Evolutionary conservation across 768 basidiomycete genomes (phyloP), one percentile per base, ranked within the genome.

Genomic region (Hortiboletus flavorubellus): DNA sequence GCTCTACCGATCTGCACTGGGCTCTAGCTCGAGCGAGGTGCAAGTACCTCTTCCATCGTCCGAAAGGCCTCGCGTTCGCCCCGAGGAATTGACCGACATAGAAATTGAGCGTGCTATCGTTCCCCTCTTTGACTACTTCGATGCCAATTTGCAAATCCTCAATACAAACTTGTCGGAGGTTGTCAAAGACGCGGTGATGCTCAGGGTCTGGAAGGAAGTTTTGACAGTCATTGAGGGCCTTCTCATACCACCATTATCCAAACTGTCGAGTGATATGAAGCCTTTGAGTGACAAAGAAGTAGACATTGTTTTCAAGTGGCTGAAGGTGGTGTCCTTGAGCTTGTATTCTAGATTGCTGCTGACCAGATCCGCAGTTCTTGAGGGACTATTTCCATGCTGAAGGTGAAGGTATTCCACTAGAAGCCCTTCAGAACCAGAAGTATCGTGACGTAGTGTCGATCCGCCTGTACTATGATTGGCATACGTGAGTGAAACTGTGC

Each of bases 271-370:
- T 42, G 90, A 93, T 51, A 88, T 98, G 92, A 89, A 91, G 62
- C 88, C 94, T 1, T 70, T 99, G 67, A 86, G 80, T 29, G 97
- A 98, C 65, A 95, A 96, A 73, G 97, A 98, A 74, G 90, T 98
- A 37, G 97, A 98, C 68, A 88, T 98, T 55, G 96, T 95, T n/a
- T 93, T 98, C 76, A 96, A 94, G 69, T 98, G 97, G 93, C 70
- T 98, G 51, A 95, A 94, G 85, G 94, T 91, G 53, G 16, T 14
- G 9, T 41, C 29, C 38, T 43, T 30, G 54, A 16, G 31, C 8
- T 29, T 12, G 21, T 7, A 16, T 48, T 54, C 31, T 47, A 4
- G 43, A 37, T 34, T 30, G 4, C 26, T 49, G 37, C 47, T 55
- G 35, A 55, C 43, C 16, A 18, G 43, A 31, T 59, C 4, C 23